phyloP scores from a whole-genome alignment of 495 filamentous ascomycete species.

The Achaetomiella virescens region DNA sequence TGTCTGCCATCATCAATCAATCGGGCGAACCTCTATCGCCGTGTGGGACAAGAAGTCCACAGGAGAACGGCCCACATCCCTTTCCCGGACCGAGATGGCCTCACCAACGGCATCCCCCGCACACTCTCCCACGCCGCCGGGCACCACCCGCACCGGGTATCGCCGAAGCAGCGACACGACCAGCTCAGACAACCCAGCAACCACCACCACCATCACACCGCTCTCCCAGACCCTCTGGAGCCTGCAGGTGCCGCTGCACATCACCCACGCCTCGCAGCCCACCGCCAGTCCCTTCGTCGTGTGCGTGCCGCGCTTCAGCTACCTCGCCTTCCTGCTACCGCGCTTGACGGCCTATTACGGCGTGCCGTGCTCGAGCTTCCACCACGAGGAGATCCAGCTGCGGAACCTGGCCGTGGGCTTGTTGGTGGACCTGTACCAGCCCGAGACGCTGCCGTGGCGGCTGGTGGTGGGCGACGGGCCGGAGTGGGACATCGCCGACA shows the following conservation, averaged over 20 bases:
- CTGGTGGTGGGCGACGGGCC: conserved; percentile 52
- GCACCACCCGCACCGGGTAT: neutral
- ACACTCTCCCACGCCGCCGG: neutral
- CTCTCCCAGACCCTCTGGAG: conserved; percentile 42
- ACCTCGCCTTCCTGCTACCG: conserved; percentile 71
- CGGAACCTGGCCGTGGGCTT: conserved; percentile 80
- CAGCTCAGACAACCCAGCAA: neutral
- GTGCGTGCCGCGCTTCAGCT: conserved; percentile 60
- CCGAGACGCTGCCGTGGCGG: conserved; percentile 62
- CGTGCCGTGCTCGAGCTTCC: conserved; percentile 68
- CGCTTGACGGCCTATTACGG: conserved; percentile 72
- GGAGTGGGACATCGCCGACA: conserved; percentile 75
- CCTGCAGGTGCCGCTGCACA: conserved; percentile 45
- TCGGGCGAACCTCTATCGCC: no score
- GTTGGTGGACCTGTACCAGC: conserved; percentile 74
- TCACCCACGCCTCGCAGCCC: conserved; percentile 40
- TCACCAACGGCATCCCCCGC: neutral
- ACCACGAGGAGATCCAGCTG: conserved; percentile 63
- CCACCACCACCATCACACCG: neutral
- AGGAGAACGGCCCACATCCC: no score
- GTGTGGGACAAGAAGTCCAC: no score
- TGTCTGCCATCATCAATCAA: no score
- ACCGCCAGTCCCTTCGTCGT: conserved; percentile 43
- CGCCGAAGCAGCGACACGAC: neutral
- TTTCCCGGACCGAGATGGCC: neutral